These are phyloP conservation scores for Gynandropsis gynandra DNA, from an alignment of 345 rosid species.

Conservation along the genomic window DNA sequence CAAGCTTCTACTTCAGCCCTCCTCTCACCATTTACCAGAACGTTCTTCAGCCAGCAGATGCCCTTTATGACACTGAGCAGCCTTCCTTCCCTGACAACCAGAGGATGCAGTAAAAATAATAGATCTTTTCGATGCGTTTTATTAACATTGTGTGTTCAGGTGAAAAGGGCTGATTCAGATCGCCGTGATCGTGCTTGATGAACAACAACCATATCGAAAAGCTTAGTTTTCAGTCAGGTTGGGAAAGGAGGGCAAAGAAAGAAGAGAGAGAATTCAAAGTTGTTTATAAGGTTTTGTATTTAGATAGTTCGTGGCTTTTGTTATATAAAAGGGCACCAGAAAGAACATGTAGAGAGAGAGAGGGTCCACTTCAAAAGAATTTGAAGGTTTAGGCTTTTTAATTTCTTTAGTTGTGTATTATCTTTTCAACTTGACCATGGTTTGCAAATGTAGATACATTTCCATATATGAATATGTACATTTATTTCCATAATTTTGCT, in stretches of 20 bases:
- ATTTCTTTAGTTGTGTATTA: not conserved
- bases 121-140: slow-evolving; percentile 8
- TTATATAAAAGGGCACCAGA: no score
- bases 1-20: slow-evolving; percentile 54
- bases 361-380: not conserved
- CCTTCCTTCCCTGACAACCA: not conserved
- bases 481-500: slow-evolving; percentile 14
- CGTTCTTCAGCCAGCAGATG: slow-evolving; percentile 33
- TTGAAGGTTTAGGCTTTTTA: not conserved
- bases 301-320: no score
- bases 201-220: no score
- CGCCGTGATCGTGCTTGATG: no score
- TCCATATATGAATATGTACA: not conserved
- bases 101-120: not conserved
- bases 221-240: no score
- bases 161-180: no score
- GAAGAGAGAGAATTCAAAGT: no score
- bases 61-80: slow-evolving; percentile 25
- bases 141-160: no score
- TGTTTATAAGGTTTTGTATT: no score
- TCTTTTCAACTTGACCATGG: slow-evolving; percentile 9
- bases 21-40: slow-evolving; percentile 43
- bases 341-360: not conserved
- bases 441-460: slow-evolving; percentile 18
- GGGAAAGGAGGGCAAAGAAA: no score